Evolutionary conservation across 179 eudicot species (phyloP).

Genomic region (Drosera spatulata): DNA sequence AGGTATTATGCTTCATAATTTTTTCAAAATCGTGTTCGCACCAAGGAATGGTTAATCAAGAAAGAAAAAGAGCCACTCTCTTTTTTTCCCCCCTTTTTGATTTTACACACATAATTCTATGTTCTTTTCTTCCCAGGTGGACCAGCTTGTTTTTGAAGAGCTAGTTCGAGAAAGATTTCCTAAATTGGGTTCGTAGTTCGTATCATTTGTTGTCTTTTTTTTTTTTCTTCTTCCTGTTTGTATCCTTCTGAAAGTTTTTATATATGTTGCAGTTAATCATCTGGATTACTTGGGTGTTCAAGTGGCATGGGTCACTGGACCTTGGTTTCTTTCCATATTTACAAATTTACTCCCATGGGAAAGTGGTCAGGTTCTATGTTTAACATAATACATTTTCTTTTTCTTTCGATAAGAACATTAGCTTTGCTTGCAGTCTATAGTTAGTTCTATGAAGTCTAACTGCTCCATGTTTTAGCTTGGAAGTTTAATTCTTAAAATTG

Average conservation of each 20-base stretch:
- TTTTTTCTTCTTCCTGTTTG: background rate
- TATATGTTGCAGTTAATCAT: conserved; percentile 71
- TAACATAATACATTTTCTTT: conserved; percentile 3
- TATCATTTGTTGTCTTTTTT: conserved; percentile 10
- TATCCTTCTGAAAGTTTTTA: background rate
- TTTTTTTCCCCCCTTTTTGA: too few species aligned
- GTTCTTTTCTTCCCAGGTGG: conserved; percentile 44
- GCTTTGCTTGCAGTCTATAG: background rate
- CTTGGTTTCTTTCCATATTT: conserved; percentile 97
- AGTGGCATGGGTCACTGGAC: conserved; percentile 97
- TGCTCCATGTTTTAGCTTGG: conserved; percentile 2
- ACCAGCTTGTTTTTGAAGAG: conserved; percentile 96
- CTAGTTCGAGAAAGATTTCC: conserved; percentile 93
- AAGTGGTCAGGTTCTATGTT: conserved; percentile 82
- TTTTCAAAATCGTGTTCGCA: conserved; percentile 1
- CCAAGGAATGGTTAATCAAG: background rate
- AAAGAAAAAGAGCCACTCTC: too few species aligned
- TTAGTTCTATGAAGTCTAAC: background rate
- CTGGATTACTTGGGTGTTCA: conserved; percentile 98
- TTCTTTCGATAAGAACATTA: background rate
- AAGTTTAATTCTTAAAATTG: conserved; percentile 2
- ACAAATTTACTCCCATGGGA: conserved; percentile 99
- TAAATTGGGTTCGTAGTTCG: conserved; percentile 78
- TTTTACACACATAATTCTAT: conserved; percentile 1
- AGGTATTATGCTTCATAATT: conserved; percentile 33